Percentiles rank a stretch among this genome's conserved stretches.
Conservation (phyloP, 768 basidiomycete genomes). For the Collybia nuda region DNA sequence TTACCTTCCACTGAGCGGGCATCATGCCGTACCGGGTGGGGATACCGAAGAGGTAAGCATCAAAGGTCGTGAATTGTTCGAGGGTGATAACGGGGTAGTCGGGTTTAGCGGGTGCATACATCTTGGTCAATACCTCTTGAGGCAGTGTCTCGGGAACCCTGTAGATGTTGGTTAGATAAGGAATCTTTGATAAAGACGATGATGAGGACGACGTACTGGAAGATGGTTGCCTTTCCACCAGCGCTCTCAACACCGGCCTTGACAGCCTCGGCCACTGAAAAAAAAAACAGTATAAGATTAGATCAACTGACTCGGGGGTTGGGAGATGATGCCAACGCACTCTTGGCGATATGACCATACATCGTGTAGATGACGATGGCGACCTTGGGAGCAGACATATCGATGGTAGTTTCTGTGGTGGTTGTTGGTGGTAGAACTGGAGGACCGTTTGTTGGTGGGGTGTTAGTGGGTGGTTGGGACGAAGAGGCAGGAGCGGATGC, state of each 20-base stretch:
- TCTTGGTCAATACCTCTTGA: conserved; percentile 58
- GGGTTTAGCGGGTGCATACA: conserved; percentile 74
- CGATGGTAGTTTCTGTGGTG: conserved; percentile 10
- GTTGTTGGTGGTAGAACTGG: conserved; percentile 14
- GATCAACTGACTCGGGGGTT: neutral
- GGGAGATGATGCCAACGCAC: conserved; percentile 36
- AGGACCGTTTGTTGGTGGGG: neutral
- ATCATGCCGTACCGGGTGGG: conserved; percentile 82
- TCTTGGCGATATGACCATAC: conserved; percentile 70
- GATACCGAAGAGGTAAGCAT: conserved; percentile 76
- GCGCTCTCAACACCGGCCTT: conserved; percentile 46
- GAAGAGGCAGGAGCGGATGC: conserved; percentile 6
- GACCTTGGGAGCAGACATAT: conserved; percentile 50
- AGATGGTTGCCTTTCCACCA: conserved; percentile 52
- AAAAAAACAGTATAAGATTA: conserved; percentile 5
- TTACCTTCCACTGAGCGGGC: conserved; percentile 77
- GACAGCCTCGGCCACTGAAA: conserved; percentile 59
- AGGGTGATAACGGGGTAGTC: conserved; percentile 68
- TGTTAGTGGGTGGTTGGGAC: conserved; percentile 13
- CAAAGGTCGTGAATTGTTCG: conserved; percentile 51
- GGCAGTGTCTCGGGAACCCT: conserved; percentile 82
- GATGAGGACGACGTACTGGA: conserved; percentile 41
- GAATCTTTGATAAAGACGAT: neutral
- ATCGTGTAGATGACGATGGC: conserved; percentile 75
- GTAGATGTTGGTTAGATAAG: neutral